These are phyloP conservation scores for Globisporangium paddicum DNA, from an alignment of 352 stramenopile genomes.

Conservation along the genomic window DNA sequence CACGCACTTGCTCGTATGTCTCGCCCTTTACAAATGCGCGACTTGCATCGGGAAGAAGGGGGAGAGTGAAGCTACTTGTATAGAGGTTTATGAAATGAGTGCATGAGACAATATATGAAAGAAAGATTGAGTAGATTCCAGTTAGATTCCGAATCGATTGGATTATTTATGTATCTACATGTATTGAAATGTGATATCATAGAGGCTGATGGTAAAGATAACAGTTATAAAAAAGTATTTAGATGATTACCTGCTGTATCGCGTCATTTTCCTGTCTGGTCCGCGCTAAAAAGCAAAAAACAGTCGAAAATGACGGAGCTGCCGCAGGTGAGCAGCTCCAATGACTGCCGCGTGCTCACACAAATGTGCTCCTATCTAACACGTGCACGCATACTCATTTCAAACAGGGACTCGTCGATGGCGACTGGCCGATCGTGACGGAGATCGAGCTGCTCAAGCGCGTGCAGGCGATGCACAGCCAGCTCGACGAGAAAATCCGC, in stretches of 20 bases:
- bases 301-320: background rate
- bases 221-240: too few species aligned
- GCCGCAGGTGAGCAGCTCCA: conserved; percentile 1
- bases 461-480: conserved; percentile 31
- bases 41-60: background rate
- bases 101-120: too few species aligned
- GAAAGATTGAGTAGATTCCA: too few species aligned
- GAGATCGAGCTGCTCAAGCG: conserved; percentile 58
- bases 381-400: background rate
- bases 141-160: too few species aligned
- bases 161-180: too few species aligned
- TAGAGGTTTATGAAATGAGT: too few species aligned
- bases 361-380: background rate
- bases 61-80: too few species aligned
- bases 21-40: conserved; percentile 1
- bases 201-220: too few species aligned
- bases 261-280: background rate
- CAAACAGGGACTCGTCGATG: conserved; percentile 37
- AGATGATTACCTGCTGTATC: background rate
- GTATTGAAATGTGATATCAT: too few species aligned
- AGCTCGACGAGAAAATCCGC: conserved; percentile 40
- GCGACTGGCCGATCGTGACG: conserved; percentile 45
- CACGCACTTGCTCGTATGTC: background rate
- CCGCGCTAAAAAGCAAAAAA: background rate
- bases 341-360: background rate